Evolutionary conservation across 2,329 filamentous ascomycete genomes (phyloP).

Genomic region (Clarireedia paspali): DNA sequence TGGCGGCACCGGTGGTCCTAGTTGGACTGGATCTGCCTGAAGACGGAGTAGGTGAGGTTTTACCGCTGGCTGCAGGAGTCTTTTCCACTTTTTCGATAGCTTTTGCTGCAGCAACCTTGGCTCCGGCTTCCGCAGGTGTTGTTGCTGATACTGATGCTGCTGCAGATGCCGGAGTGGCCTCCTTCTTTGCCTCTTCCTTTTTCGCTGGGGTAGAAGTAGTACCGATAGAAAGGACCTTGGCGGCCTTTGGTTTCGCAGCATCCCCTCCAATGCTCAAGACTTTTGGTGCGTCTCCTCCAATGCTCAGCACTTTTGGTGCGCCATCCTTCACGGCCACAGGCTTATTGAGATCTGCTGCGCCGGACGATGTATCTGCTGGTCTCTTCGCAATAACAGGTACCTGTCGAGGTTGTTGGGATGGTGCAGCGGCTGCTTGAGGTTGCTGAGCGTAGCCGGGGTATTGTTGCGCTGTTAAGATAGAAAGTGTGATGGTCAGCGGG

Average conservation of each 20-base stretch:
- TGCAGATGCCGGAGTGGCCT: constrained; percentile 28
- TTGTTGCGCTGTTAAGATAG: constrained; percentile 35
- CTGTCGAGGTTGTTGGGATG: constrained; percentile 36
- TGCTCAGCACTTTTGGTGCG: constrained; percentile 57
- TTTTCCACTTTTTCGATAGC: constrained; percentile 91
- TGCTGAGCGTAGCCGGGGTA: constrained; percentile 48
- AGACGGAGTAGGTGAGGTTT: constrained; percentile 71
- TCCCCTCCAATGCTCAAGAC: constrained; percentile 57
- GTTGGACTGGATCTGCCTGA: constrained; percentile 79
- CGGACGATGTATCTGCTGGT: constrained; percentile 41
- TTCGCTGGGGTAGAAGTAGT: constrained; percentile 37
- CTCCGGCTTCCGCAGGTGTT: constrained; percentile 49
- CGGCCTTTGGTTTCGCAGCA: constrained; percentile 42
- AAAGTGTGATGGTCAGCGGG: neutral
- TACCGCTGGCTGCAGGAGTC: constrained; percentile 55
- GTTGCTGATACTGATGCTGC: constrained; percentile 25
- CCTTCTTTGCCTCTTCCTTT: constrained; percentile 45
- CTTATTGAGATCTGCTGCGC: constrained; percentile 40
- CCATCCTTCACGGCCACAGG: constrained; percentile 46
- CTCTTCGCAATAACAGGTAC: constrained; percentile 58
- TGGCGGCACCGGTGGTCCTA: constrained; percentile 47
- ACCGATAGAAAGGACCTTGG: constrained; percentile 72
- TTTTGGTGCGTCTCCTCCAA: constrained; percentile 54
- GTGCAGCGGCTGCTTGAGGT: constrained; percentile 34
- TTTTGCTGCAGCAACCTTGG: constrained; percentile 81